Base-by-base conservation (phyloP, 768 basidiomycete genomes). In the Tylopilus intermedius region DNA sequence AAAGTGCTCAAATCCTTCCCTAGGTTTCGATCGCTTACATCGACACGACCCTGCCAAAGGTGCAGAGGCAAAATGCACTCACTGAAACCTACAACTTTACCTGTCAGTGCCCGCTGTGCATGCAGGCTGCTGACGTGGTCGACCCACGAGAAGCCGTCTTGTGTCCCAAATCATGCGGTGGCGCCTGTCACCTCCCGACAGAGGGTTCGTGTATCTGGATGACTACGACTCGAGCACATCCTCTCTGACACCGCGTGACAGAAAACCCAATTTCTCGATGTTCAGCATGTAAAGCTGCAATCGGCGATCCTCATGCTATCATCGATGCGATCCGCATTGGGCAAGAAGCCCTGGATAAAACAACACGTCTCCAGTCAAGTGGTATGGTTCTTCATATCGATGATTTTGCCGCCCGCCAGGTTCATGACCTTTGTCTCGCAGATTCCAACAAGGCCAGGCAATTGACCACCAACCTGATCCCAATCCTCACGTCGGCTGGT, bases 1-100 rank as follows among this genome's bases (percentile, higher is more conserved):
- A 30, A 26, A 13, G 22, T 39, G 22, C 32, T 57, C 11, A 45
- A 43, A 13, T 42, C 14, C 5, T 22, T 2, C 14, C 26, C 27
- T 50, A 94, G 93, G 75, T 98, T 41, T 57, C 87, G 33, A 92
- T 86, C 0, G 76, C 89, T 8, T 97, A 97, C 58, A 76, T 96
- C 42, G 95, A 97, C 65, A 82, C 88, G 0, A 90, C 91, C 0
- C 72, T 88, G 2, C 87, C 93, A 0, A 71, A 68, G 9, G 52
- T 61, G 0, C 64, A 74, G 18, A 75, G 94, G 27, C 84, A 80
- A 55, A 66, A 68, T 30, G 72, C 78, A 1, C 74, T 97, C 18
- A 61, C 71, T 41, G 83, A 86, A 54, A 84, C 88, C 1, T 96
- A 97, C 68, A 77, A 79, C 58, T 97, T 97, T 61, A 70, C 61